A percentile compares a stretch with the other conserved stretches of the same genome.
Conservation (phyloP, 2,329 filamentous ascomycete species). For the Colletotrichum navitas region DNA sequence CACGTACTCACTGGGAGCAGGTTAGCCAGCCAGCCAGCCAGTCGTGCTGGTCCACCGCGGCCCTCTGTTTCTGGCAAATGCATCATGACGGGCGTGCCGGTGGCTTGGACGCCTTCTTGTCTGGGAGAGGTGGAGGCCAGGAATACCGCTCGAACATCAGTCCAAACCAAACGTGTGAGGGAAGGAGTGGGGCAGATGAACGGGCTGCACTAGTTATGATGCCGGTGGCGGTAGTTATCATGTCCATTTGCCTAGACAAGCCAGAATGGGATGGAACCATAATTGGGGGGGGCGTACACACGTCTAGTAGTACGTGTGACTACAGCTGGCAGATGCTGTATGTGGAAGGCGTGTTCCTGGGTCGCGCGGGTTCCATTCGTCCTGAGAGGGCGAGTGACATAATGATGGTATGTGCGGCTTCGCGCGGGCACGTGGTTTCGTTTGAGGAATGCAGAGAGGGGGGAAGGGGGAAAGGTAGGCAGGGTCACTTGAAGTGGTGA, state of each 20-base stretch:
- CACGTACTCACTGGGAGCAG: not conserved
- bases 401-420: slow-evolving; percentile 8
- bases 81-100: not conserved
- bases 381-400: not conserved
- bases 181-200: not conserved
- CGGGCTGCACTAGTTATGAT: not conserved
- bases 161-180: slow-evolving; percentile 42
- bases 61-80: not conserved
- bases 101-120: slow-evolving; percentile 17
- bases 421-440: slow-evolving; percentile 28
- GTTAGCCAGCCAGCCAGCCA: not conserved
- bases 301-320: not conserved
- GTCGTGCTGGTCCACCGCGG: not conserved
- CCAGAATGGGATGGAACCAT: slow-evolving; percentile 11
- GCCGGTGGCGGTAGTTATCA: not conserved
- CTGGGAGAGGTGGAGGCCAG: not conserved
- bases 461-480: not conserved
- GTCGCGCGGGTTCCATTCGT: not conserved
- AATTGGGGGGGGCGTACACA: not conserved
- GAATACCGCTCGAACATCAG: slow-evolving; percentile 26
- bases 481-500: slow-evolving; percentile 15
- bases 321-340: not conserved
- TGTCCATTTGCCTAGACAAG: not conserved
- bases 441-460: not conserved
- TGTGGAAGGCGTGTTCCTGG: not conserved